Base-by-base conservation (phyloP, 768 basidiomycete genomes). In the Auricularia sp. region DNA sequence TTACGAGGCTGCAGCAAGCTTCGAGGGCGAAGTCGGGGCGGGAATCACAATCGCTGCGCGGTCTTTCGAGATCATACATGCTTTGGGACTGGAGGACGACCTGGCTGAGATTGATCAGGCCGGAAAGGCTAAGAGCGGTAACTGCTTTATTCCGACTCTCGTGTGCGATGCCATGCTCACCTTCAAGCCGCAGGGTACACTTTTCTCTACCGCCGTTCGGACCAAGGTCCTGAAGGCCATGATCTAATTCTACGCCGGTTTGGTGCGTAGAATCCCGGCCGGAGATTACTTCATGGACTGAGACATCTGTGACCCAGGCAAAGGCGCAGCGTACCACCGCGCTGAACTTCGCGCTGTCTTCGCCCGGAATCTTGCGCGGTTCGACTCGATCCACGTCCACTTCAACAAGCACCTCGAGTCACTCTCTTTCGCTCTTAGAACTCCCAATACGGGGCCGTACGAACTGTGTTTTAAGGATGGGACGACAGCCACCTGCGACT, bases 391-490 rank as follows among this genome's bases (percentile, higher is more conserved):
- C n/a, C 13, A 10, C 7, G 67, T 88, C 88, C 72, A 83, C 89
- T 16, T 79, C 86, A 29, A 86, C 88, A 68, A 87, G 89, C 69
- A 87, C 89, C 64, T 73, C 76, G 24, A 7, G 13, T 42, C 39
- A 42, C 39, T 42, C 39, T 42, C 39, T 14, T 7, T 42, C 39
- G 39, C 39, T 8, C 80, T 79, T 1, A 77, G 90, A 63, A 77
- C 90, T 8, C 3, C 63, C 68, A 10, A 24, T 37, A 24, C 24
- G 29, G 29, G 54, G 36, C 62, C 37, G n/a, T 66, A 76, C 11
- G 70, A 70, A 35, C 74, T 90, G 65, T 69, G 76, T 24, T 90
- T 90, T 70, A 75, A 82, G 67, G 89, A 90, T 69, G 86, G 85
- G 51, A 77, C 84, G 14, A 79, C 75, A 11, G 77, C 84, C 3